Conservation (phyloP, 306 rosid species). For the Trifolium subterraneum region DNA sequence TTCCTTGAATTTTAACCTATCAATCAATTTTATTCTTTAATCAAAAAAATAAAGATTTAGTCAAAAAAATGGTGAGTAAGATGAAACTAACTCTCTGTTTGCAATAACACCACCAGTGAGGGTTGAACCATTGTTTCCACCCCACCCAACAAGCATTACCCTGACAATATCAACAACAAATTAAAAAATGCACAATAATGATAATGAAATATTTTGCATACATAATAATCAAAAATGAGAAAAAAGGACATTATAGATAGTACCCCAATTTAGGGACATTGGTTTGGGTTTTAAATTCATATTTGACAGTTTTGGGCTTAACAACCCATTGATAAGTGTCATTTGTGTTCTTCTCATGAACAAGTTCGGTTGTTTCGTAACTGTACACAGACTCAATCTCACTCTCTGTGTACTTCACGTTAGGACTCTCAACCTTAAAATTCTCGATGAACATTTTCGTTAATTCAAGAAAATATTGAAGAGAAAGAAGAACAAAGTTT, state of each 20-base stretch:
- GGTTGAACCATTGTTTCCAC: slow-evolving; percentile 92
- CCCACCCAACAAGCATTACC: slow-evolving; percentile 99
- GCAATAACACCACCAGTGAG: slow-evolving; percentile 97
- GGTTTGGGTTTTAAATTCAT: slow-evolving; percentile 74
- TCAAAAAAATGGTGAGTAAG: neutral
- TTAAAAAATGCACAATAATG: slow-evolving; percentile 1
- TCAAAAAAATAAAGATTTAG: no score
- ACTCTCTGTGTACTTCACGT: slow-evolving; percentile 69
- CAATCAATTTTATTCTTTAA: no score
- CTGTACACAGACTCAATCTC: slow-evolving; percentile 84
- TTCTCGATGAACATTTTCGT: slow-evolving; percentile 73
- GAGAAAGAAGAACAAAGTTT: neutral
- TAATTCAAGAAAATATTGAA: neutral
- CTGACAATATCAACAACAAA: slow-evolving; percentile 40
- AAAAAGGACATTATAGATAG: neutral
- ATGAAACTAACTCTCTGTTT: slow-evolving; percentile 76
- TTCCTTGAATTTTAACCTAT: no score
- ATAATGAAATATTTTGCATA: no score
- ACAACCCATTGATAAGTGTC: slow-evolving; percentile 85
- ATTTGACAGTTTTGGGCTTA: slow-evolving; percentile 77
- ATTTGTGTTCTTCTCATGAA: slow-evolving; percentile 77
- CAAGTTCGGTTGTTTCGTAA: slow-evolving; percentile 88
- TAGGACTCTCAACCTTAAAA: slow-evolving; percentile 91
- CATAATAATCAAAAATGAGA: neutral
- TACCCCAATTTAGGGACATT: slow-evolving; percentile 90